Evolutionary conservation across 768 basidiomycete genomes (phyloP), one percentile per base, ranked within the genome.

Genomic region (Peribolospora baueri): DNA sequence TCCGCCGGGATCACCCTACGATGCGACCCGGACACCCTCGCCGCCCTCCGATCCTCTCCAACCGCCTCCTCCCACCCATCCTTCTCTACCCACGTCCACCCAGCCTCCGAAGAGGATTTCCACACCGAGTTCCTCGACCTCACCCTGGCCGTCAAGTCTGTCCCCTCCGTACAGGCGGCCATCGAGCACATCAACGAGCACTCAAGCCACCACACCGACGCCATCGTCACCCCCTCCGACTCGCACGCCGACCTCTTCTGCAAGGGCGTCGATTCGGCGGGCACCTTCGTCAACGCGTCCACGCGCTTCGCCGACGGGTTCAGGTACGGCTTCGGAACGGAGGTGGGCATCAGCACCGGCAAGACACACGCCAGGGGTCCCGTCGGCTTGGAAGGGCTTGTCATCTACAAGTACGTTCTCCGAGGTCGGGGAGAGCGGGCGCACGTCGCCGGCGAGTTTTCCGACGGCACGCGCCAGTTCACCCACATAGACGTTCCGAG

Each of bases 291-390:
- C 57, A 97, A 98, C 62, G 90, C 90, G 5, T 86, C 82, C 63
- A 95, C 93, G 7, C 76, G 93, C 43, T 97, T 98, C 65, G 81
- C 90, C 0, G 93, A 98, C 67, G 91, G 93, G 9, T 93, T 90
- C 69, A 70, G 91, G 57, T 97, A 87, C 65, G 93, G 93, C 0
- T 88, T 93, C 60, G 93, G 93, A 3, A 90, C 93, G 4, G 93
- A 97, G 68, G 91, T 98, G 0, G 93, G 93, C 7, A 93, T 98
- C 63, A 84, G 82, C 66, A 98, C 93, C 0, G 90, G 91, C 1
- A 79, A 84, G 64, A 91, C 93, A 55, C 93, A 98, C 64, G 90
- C 93, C 11, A 74, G 91, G 46, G 93, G 93, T 3, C 93, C 93
- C 0, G 91, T 97, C 8, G 43, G 41, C 7, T 25, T 57, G 48